A percentile compares a stretch with the other conserved stretches of the same genome.
Evolutionary conservation across 495 filamentous ascomycete species (phyloP).

Genomic region (Penicillium salamii): DNA sequence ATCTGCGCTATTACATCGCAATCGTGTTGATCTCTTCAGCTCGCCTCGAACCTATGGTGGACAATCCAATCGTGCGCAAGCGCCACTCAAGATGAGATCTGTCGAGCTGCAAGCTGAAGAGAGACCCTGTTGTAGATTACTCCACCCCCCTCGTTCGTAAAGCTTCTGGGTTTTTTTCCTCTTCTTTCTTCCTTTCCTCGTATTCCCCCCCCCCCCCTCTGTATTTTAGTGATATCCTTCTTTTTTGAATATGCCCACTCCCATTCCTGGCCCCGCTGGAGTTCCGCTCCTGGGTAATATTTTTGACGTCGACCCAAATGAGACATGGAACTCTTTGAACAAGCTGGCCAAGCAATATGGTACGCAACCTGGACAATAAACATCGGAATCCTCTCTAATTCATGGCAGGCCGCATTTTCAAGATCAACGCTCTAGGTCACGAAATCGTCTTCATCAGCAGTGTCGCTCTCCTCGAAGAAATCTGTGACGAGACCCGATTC

Average conservation of each 20-base stretch:
- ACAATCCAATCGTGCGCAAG: slow-evolving; percentile 20
- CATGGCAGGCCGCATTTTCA: slow-evolving; percentile 64
- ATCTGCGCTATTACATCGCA: slow-evolving; percentile 34
- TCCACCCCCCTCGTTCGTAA: slow-evolving; percentile 6
- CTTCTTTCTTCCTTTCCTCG: slow-evolving; percentile 2
- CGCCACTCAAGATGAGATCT: slow-evolving; percentile 17
- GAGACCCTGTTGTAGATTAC: slow-evolving; percentile 11
- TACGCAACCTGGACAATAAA: too few species aligned
- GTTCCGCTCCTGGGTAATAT: slow-evolving; percentile 68
- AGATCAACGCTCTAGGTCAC: slow-evolving; percentile 56
- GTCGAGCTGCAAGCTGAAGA: slow-evolving; percentile 25
- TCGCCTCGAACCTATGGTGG: slow-evolving; percentile 20
- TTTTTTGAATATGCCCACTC: slow-evolving; percentile 16
- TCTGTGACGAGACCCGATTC: slow-evolving; percentile 72
- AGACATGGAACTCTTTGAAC: slow-evolving; percentile 62
- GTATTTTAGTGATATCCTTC: slow-evolving; percentile 8
- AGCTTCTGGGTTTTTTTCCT: not conserved
- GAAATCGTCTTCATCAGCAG: slow-evolving; percentile 52
- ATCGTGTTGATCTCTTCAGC: slow-evolving; percentile 29
- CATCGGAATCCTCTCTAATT: too few species aligned
- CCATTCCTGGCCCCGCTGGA: slow-evolving; percentile 24
- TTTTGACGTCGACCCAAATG: slow-evolving; percentile 56
- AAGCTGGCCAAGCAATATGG: slow-evolving; percentile 64
- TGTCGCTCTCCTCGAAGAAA: slow-evolving; percentile 61
- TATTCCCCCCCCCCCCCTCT: not conserved